Base-by-base conservation (phyloP, 1,139 yeast species). In the Diutina catenulata region DNA sequence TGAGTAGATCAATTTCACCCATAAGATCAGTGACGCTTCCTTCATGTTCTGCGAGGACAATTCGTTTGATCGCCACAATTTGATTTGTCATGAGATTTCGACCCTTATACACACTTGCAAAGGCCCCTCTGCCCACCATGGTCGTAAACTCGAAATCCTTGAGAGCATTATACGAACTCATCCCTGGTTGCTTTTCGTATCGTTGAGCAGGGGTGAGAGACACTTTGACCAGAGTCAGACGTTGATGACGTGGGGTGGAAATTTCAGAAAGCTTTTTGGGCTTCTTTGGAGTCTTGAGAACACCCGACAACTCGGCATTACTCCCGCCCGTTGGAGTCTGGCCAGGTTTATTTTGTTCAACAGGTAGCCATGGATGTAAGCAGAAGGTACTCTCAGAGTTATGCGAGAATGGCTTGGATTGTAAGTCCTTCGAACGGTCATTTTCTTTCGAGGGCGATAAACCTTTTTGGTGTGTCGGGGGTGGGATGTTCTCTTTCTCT, bases 1-100 rank as follows among this genome's bases (percentile, higher is more conserved):
- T 86, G 60, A 91, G 69, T 24, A 88, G 68, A 45, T 84, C 87
- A 31, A 87, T 80, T 55, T 91, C 97, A n/a, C 86, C 80, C 75
- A 87, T 79, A 39, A 55, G 60, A 67, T 66, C 62, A 57, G 66
- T 53, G 45, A 64, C 63, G 44, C 65, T 63, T 40, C 84, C 94
- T 18, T 74, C 76, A 4, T 31, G 13, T 43, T 60, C 64, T 27
- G 65, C 80, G 35, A 84, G 64, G 20, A 73, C 63, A 21, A 91
- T 78, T 50, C 82, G 91, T 55, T 93, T 91, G 39, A 91, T 77
- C 0, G 98, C 98, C 9, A 82, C 86, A 3, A 77, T 70, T 40
- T 76, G 80, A 4, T 76, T 75, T 0, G 84, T 80, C 38, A 60
- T 63, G 42, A 70, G 60, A 49, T 86, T 83, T 25, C 73, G 61